Base-by-base conservation (phyloP, 306 rosid species). In the Nissolia schottii region DNA sequence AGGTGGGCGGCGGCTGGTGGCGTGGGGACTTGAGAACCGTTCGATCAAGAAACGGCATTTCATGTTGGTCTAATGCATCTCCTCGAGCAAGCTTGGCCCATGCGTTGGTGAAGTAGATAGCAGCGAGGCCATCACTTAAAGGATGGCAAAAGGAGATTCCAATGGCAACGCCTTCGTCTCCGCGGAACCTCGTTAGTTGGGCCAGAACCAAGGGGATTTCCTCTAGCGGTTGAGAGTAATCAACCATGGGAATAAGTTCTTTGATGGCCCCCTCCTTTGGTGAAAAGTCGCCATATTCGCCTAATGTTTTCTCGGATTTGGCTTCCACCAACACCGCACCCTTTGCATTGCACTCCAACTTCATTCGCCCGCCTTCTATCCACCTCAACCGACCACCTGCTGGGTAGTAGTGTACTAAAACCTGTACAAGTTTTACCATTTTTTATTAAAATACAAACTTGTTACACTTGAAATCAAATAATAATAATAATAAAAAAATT, bases 61-160 rank as follows among this genome's bases (percentile, higher is more conserved):
- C 74, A 23, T 31, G 2, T 3, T 25, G 22, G 0, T 29, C 43
- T 4, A 66, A 35, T 25, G 14, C 7, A 0, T 23, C 20, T 1
- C 69, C 69, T 20, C 35, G 38, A 9, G 76, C 29, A 3, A 70
- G 4, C 24, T 70, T 70, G 1, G 66, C 56, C 76, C 76, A 70
- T 25, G 67, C n/a, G 29, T 46, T 70, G 12, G 56, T 16, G 43
- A 70, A 70, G 14, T 1, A 6, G 40, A 22, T 2, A 10, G 0
- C 12, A 7, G 3, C 43, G 0, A 56, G 0, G 0, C 76, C 76
- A 55, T 70, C 76, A 1, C 1, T 0, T 15, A 70, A 24, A 5
- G 9, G 1, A 3, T 70, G 76, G 10, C 7, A 23, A 4, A 20
- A 7, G 6, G 67, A 16, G 20, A 43, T 6, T 2, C 73, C 79